These are phyloP conservation scores for Tieghemiomyces parasiticus DNA, from an alignment of 192 early-diverging fungal species.

Conservation along the genomic window DNA sequence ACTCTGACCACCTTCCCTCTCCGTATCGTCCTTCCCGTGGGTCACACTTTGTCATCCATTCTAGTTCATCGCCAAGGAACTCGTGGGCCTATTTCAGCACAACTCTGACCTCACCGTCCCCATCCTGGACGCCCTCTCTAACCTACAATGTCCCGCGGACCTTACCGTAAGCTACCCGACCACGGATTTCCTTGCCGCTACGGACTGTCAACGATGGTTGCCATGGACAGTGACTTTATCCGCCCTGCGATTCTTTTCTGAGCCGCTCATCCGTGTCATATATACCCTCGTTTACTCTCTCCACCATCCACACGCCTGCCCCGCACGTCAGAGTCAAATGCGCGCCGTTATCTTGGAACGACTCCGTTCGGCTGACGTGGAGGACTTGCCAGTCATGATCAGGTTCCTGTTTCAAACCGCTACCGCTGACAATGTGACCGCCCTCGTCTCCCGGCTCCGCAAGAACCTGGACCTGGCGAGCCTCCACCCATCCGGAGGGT, in stretches of 20 bases:
- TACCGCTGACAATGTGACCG: conserved; percentile 19
- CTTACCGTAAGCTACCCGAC: conserved; percentile 26
- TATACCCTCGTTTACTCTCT: no score
- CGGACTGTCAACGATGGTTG: no score
- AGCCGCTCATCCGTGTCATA: no score
- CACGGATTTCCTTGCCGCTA: no score
- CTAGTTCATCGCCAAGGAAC: conserved; percentile 37
- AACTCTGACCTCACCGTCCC: conserved; percentile 44
- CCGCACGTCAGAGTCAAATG: no score
- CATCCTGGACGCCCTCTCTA: conserved; percentile 54
- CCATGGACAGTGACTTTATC: no score
- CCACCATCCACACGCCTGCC: no score
- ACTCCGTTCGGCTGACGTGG: conserved; percentile 47
- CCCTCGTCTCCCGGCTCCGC: conserved; percentile 28
- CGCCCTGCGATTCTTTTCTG: no score
- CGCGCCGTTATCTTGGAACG: conserved; percentile 40
- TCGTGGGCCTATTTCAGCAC: conserved; percentile 41
- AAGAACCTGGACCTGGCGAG: conserved; percentile 46
- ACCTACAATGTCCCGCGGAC: conserved; percentile 30
- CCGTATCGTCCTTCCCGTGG: no score
- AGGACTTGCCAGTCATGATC: conserved; percentile 53
- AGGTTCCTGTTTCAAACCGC: conserved; percentile 57
- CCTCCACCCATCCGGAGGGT: conserved; percentile 25
- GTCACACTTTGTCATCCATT: no score
- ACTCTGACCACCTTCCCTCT: no score